A percentile compares a stretch with the other conserved stretches of the same genome.
Conservation (phyloP, 2,329 filamentous ascomycete species). For the Fusarium virguliforme region DNA sequence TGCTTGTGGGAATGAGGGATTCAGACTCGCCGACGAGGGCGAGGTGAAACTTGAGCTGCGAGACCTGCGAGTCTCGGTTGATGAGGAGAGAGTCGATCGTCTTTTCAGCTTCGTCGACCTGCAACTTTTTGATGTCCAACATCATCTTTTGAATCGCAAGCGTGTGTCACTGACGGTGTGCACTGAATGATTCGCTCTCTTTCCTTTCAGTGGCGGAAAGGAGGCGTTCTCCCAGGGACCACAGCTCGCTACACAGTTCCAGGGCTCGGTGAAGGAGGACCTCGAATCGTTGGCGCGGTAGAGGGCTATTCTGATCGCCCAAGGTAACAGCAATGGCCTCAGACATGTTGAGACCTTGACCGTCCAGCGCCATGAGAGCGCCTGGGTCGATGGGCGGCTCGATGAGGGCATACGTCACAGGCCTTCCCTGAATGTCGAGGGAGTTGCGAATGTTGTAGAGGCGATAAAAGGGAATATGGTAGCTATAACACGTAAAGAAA, state of each 20-base stretch:
- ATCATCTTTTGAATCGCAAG: slow-evolving; percentile 3
- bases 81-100: slow-evolving; percentile 2
- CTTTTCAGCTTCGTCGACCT: not conserved
- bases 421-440: slow-evolving; percentile 16
- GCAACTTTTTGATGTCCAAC: slow-evolving; percentile 1
- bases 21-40: not conserved
- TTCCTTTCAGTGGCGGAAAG: slow-evolving; percentile 20
- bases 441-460: slow-evolving; percentile 19
- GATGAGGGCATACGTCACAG: not conserved
- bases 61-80: not conserved
- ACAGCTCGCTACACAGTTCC: slow-evolving; percentile 21
- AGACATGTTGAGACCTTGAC: not conserved
- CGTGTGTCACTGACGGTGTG: slow-evolving; percentile 15
- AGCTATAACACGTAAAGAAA: not conserved
- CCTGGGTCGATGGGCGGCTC: slow-evolving; percentile 18
- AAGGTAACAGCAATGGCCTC: not conserved
- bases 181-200: slow-evolving; percentile 20
- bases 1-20: not conserved
- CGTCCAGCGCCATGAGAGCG: not conserved
- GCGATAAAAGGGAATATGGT: not conserved
- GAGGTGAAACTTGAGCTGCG: slow-evolving; percentile 11
- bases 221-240: not conserved
- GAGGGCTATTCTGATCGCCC: not conserved
- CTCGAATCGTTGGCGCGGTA: slow-evolving; percentile 17
- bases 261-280: slow-evolving; percentile 17